Conservation (phyloP, 2,329 filamentous ascomycete genomes). For the Penicillium sp. region DNA sequence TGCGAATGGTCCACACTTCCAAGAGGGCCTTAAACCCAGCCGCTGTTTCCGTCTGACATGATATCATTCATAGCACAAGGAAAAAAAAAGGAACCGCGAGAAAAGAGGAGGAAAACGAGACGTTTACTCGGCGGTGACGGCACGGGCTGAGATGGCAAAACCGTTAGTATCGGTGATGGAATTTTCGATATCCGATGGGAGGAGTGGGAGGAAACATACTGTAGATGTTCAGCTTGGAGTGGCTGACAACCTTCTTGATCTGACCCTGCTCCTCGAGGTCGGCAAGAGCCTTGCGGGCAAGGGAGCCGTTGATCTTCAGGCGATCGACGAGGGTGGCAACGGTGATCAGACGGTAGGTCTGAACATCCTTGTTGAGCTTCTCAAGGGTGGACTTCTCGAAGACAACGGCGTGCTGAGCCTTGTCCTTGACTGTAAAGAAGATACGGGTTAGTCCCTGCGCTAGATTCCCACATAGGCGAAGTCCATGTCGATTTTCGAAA, state of each 20-base stretch:
- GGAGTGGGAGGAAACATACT: slow-evolving; percentile 51
- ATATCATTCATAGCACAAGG: slow-evolving; percentile 36
- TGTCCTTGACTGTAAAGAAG: slow-evolving; percentile 84
- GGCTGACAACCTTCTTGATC: slow-evolving; percentile 95
- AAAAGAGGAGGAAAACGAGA: slow-evolving; percentile 26
- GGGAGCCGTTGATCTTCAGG: slow-evolving; percentile 99
- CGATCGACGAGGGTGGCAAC: slow-evolving; percentile 97
- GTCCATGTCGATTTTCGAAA: background rate
- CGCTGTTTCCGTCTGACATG: slow-evolving; percentile 31
- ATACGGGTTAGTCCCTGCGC: too few species aligned
- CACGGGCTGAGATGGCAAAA: slow-evolving; percentile 30
- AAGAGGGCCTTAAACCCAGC: slow-evolving; percentile 34
- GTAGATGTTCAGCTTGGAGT: slow-evolving; percentile 99
- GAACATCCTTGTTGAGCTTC: slow-evolving; percentile 99
- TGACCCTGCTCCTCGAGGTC: slow-evolving; percentile 97
- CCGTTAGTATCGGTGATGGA: slow-evolving; percentile 4
- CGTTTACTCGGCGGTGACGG: slow-evolving; percentile 42
- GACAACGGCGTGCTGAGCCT: slow-evolving; percentile 97
- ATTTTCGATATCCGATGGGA: background rate
- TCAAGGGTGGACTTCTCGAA: slow-evolving; percentile 97
- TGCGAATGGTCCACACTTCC: slow-evolving; percentile 26
- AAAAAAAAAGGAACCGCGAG: slow-evolving; percentile 33
- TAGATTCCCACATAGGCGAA: slow-evolving; percentile 5
- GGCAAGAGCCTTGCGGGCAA: slow-evolving; percentile 80
- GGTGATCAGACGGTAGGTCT: slow-evolving; percentile 99